Evolutionary conservation across 148 eudicot species (phyloP), one percentile per base, ranked within the genome.

Genomic region (Fallopia convolvulus): DNA sequence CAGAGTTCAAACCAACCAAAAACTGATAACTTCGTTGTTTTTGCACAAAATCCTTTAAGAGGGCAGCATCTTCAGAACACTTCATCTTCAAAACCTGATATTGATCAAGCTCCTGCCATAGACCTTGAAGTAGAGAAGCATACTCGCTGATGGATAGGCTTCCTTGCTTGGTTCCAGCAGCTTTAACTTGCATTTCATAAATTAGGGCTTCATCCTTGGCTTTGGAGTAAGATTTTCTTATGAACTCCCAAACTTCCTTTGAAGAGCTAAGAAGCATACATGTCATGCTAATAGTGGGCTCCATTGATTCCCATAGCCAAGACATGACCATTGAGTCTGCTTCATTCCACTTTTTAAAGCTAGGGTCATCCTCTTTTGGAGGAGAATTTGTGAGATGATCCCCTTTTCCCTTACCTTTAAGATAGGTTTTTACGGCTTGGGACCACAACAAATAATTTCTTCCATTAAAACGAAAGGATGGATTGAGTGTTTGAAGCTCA

Each of bases 301-400:
- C 48, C 83, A 77, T 74, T 3, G 74, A 74, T 48, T 77, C 41
- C 55, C 77, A 74, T 32, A 74, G 8, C 80, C n/a, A n/a, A 3
- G 81, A 23, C 81, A 81, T 81, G 4, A 81, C 65, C 75, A 77
- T 76, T 6, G 76, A 65, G 33, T 61, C 56, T 33, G 47, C 58
- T 39, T 65, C 77, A 52, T 70, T 58, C 48, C 77, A 76, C 3
- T 44, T 48, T 20, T 58, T 72, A 58, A 63, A 49, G 6, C 18
- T n/a, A 3, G 60, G 79, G 72, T 80, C 72, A n/a, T 44, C 65
- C 33, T 13, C 18, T 33, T 23, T 18, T 7, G 14, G 65, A 9
- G 39, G 40, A 7, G 33, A 32, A 30, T 60, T n/a, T 20, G 26
- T 2, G 14, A 75, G 30, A 68, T 11, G n/a, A 49, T n/a, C 52